Conservation (phyloP, 768 basidiomycete species). For the Mycena epipterygia region DNA sequence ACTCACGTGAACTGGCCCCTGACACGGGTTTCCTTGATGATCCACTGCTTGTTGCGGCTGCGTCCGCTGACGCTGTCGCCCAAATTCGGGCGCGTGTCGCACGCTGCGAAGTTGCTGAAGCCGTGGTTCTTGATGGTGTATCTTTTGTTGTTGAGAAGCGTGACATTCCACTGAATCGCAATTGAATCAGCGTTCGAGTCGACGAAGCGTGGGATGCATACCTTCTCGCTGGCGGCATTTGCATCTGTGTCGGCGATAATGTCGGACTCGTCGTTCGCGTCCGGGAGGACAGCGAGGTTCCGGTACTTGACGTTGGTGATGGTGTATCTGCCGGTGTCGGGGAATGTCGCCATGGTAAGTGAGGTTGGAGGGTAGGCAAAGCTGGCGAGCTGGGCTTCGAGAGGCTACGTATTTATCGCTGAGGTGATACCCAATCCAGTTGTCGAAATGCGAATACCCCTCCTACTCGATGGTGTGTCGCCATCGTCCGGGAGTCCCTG, state of each 20-base stretch:
- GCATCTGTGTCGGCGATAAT: background rate
- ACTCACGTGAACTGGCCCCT: background rate
- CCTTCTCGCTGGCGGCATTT: background rate
- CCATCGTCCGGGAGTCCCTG: too few species aligned
- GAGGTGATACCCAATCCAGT: background rate
- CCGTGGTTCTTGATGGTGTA: constrained; percentile 9
- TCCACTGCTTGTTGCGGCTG: background rate
- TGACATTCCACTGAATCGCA: background rate
- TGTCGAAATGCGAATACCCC: background rate
- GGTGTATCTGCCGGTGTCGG: constrained; percentile 15
- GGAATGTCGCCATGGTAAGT: background rate
- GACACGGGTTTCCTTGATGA: background rate
- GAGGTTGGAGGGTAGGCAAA: background rate
- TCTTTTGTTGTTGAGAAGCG: background rate
- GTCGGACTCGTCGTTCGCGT: too few species aligned
- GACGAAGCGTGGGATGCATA: background rate
- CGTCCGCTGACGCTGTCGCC: background rate
- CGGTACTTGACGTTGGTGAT: constrained; percentile 1
- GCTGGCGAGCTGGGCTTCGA: background rate
- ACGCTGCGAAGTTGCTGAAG: background rate
- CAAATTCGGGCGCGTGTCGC: background rate
- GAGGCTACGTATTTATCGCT: background rate
- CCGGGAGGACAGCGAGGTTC: background rate
- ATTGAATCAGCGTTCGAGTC: background rate
- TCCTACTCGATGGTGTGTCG: too few species aligned